Base-by-base conservation (phyloP, 768 basidiomycete species). In the Filobasidium wieringae region DNA sequence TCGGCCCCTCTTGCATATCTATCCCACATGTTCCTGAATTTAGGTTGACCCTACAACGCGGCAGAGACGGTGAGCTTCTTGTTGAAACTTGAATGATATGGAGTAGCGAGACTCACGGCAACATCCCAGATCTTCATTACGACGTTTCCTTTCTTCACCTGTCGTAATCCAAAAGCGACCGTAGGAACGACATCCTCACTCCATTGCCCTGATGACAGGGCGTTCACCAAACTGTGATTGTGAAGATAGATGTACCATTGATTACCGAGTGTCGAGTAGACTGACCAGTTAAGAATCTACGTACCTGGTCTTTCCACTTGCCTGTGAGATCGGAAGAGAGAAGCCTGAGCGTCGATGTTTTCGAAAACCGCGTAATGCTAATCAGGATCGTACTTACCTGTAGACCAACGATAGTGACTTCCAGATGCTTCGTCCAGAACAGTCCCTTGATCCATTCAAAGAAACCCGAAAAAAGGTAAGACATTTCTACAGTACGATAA, bases 141-240 rank as follows among this genome's bases (percentile, higher is more conserved):
- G 0, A 93, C 83, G 59, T 89, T 92, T 12, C 88, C 89, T 67
- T 88, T 89, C 61, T 84, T 78, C 12, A 93, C 84, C 71, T 87
- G 88, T 19, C 87, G 80, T 66, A 90, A 83, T 65, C 90, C 91
- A 78, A 90, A 95, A 7, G 90, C 88, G 22, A 95, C 86, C 1
- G 91, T 95, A 0, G 91, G 91, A 0, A 90, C 90, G n/a, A 91
- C 88, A 55, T 93, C 91, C 77, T 92, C 88, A 59, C 86, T 88
- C 86, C 88, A 95, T 82, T 92, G 74, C 34, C 67, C 71, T 30
- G 83, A 86, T 4, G 85, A 85, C 22, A 95, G 82, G 11, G 92
- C 86, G 69, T 93, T 90, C 29, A 92, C 88, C 53, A 95, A 62
- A 6, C 71, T 72, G 53, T 6, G 29, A 12, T 24, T 19, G 33